Conservation (phyloP, 768 basidiomycete genomes). For the Pisolithus orientalis region DNA sequence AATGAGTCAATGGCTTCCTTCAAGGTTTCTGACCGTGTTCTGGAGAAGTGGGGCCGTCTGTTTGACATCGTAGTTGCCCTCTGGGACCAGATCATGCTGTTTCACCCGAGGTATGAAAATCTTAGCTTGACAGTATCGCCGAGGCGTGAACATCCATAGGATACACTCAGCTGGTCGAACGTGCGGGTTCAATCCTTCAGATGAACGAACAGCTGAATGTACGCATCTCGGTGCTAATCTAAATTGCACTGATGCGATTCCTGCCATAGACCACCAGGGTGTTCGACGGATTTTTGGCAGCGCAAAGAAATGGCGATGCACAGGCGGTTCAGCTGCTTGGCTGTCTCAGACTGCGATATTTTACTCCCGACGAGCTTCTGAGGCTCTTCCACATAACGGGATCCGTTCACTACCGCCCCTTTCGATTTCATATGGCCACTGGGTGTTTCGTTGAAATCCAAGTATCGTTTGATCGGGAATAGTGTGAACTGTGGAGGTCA, state of each 20-base stretch:
- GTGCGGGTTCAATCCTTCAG: slow-evolving; percentile 74
- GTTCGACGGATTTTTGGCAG: slow-evolving; percentile 50
- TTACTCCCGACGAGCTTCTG: slow-evolving; percentile 66
- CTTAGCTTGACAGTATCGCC: background rate
- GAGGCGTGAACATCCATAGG: background rate
- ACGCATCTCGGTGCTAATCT: slow-evolving; percentile 9
- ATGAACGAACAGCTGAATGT: slow-evolving; percentile 64
- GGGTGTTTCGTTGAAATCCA: slow-evolving; percentile 55
- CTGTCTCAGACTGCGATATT: slow-evolving; percentile 65
- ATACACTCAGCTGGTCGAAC: slow-evolving; percentile 42
- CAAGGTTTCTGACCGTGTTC: slow-evolving; percentile 52
- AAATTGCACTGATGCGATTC: background rate
- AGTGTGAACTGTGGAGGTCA: slow-evolving; percentile 73
- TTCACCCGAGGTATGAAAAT: slow-evolving; percentile 62
- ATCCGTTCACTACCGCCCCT: slow-evolving; percentile 1
- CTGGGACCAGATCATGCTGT: slow-evolving; percentile 60
- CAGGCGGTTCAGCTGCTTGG: slow-evolving; percentile 49
- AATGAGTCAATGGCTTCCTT: slow-evolving; percentile 18
- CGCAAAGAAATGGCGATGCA: slow-evolving; percentile 33
- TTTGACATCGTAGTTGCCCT: slow-evolving; percentile 76
- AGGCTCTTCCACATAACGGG: slow-evolving; percentile 55
- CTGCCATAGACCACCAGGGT: slow-evolving; percentile 49
- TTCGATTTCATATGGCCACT: slow-evolving; percentile 56
- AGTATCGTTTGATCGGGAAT: slow-evolving; percentile 75
- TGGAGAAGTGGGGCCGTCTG: slow-evolving; percentile 69